A percentile compares a stretch with the other conserved stretches of the same genome.
Conservation (phyloP, 75 land plant genomes). For the Pinus tabuliformis region DNA sequence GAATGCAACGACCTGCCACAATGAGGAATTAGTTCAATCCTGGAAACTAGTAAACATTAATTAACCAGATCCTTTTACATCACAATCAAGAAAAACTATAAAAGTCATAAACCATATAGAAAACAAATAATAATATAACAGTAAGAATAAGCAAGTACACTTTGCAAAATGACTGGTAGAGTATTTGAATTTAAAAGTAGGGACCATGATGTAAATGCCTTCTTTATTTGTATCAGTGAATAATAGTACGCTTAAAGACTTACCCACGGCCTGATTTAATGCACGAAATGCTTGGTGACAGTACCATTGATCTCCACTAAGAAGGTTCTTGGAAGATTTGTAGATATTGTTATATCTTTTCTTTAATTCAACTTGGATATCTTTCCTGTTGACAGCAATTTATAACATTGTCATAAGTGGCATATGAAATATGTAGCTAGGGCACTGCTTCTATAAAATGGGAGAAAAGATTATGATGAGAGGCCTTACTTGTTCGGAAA, state of each 20-base stretch:
- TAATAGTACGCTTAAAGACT: not conserved
- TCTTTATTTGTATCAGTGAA: too few relatives aligned
- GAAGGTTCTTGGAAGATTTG: slow-evolving; percentile 55
- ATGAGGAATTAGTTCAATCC: not conserved
- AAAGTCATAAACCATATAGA: not conserved
- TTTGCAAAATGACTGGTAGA: too few relatives aligned
- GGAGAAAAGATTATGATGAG: not conserved
- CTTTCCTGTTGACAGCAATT: slow-evolving; percentile 53
- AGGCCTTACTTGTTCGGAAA: slow-evolving; percentile 86
- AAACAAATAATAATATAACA: not conserved
- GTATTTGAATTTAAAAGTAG: too few relatives aligned
- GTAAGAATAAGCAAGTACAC: too few relatives aligned
- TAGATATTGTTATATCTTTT: slow-evolving; percentile 74
- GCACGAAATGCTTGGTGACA: slow-evolving; percentile 97
- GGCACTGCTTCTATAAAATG: not conserved
- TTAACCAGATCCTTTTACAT: not conserved
- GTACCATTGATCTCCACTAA: slow-evolving; percentile 96
- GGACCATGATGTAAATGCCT: too few relatives aligned
- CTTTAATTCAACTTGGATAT: slow-evolving; percentile 77
- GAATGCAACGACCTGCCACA: slow-evolving; percentile 82
- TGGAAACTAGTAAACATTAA: not conserved
- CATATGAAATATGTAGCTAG: not conserved
- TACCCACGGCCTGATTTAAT: slow-evolving; percentile 95
- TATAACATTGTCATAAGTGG: not conserved
- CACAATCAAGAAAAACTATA: not conserved